phyloP scores from a whole-genome alignment of 2,329 filamentous ascomycete genomes.

The Colletotrichum costaricense region DNA sequence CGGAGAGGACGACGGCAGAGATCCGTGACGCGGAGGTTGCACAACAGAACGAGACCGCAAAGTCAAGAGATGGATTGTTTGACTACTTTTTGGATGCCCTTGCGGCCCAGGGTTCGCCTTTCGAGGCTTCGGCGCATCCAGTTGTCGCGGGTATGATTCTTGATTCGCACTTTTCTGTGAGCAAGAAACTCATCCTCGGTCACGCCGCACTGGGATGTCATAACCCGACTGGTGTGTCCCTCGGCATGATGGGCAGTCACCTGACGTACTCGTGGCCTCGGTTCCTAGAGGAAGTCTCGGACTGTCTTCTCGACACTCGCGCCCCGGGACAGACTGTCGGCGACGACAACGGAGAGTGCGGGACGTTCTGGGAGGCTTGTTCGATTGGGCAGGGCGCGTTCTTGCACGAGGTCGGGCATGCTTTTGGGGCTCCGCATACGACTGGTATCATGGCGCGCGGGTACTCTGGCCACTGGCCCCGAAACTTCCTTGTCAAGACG shows the following conservation, averaged over 20 bases:
- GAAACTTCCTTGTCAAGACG: slow-evolving; percentile 51
- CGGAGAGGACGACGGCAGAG: slow-evolving; percentile 74
- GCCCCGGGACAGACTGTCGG: slow-evolving; percentile 50
- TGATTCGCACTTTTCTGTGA: slow-evolving; percentile 74
- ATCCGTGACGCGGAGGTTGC: slow-evolving; percentile 72
- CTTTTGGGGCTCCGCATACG: slow-evolving; percentile 77
- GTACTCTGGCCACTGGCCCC: slow-evolving; percentile 54
- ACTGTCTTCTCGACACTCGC: slow-evolving; percentile 57
- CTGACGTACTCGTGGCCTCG: slow-evolving; percentile 77
- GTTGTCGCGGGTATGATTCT: slow-evolving; percentile 78
- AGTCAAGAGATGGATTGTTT: slow-evolving; percentile 66
- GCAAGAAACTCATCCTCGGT: slow-evolving; percentile 68
- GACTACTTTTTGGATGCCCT: slow-evolving; percentile 53
- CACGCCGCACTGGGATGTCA: slow-evolving; percentile 72
- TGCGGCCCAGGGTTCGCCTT: slow-evolving; percentile 53
- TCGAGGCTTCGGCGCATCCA: slow-evolving; percentile 55
- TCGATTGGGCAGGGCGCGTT: slow-evolving; percentile 74
- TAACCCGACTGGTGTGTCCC: slow-evolving; percentile 67
- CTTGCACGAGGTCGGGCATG: slow-evolving; percentile 76
- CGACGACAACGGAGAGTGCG: slow-evolving; percentile 55
- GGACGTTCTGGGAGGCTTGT: slow-evolving; percentile 57
- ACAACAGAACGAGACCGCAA: slow-evolving; percentile 69
- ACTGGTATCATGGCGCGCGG: slow-evolving; percentile 71
- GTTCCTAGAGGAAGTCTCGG: slow-evolving; percentile 72
- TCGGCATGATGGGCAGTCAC: slow-evolving; percentile 80